Evolutionary conservation across 78 protist species (phyloP).

Genomic region (Anaeramoeba ignava): DNA sequence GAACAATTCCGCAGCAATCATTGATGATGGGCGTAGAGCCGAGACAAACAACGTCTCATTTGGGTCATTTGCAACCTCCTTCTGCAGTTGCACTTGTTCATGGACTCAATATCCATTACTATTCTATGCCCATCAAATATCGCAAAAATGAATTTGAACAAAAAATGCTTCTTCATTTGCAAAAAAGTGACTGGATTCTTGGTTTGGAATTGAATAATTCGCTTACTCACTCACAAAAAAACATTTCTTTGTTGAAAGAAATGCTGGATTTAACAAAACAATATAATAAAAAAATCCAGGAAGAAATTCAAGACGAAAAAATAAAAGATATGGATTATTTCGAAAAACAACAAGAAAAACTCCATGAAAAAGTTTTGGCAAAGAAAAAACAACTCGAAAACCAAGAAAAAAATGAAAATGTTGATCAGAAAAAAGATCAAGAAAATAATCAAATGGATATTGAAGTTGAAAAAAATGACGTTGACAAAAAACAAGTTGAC

Average conservation of each 20-base stretch:
- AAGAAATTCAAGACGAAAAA: constrained; percentile 24
- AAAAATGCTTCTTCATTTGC: constrained; percentile 83
- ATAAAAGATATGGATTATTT: background rate
- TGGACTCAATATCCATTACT: constrained; percentile 94
- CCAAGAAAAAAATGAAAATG: no score
- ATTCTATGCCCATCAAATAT: constrained; percentile 82
- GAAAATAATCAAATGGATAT: constrained; percentile 19
- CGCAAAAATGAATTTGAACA: constrained; percentile 94
- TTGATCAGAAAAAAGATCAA: constrained; percentile 64
- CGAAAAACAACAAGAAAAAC: constrained; percentile 41
- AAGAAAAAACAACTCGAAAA: no score
- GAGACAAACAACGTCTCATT: constrained; percentile 97
- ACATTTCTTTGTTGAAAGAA: constrained; percentile 24
- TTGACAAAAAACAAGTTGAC: background rate
- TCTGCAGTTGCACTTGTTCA: constrained; percentile 79
- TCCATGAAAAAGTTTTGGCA: no score
- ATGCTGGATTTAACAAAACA: constrained; percentile 53
- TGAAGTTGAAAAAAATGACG: constrained; percentile 8
- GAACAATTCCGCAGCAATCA: constrained; percentile 50
- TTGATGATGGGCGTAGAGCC: constrained; percentile 78
- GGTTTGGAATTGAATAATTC: constrained; percentile 15
- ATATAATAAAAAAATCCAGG: constrained; percentile 67
- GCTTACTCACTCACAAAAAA: constrained; percentile 40
- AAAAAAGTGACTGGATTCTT: constrained; percentile 53
- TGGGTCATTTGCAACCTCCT: constrained; percentile 94